Evolutionary conservation across 345 rosid species (phyloP).

Genomic region (Rhodamnia argentea): DNA sequence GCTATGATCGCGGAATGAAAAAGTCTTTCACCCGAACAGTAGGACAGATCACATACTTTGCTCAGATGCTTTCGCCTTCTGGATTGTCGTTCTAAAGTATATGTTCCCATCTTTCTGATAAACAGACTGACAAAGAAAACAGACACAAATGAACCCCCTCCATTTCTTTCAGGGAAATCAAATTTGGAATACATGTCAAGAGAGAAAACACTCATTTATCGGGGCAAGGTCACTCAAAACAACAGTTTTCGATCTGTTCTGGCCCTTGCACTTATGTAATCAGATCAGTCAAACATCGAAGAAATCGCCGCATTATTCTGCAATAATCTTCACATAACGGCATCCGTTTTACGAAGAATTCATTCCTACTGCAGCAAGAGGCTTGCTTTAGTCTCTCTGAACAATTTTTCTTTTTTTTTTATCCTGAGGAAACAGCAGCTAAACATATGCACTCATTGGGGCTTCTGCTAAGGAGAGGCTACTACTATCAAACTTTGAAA

Average conservation of each 20-base stretch:
- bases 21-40: background rate
- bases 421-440: background rate
- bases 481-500: no score
- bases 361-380: background rate
- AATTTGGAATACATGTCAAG: background rate
- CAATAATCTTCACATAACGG: background rate
- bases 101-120: conserved; percentile 39
- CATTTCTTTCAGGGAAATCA: background rate
- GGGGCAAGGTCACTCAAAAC: background rate
- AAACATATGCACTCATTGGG: background rate
- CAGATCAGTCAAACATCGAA: background rate
- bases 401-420: background rate
- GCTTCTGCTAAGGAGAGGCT: no score
- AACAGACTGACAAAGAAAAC: conserved; percentile 21
- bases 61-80: conserved; percentile 31
- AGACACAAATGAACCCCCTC: background rate
- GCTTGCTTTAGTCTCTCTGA: background rate
- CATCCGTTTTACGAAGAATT: background rate
- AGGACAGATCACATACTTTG: conserved; percentile 26
- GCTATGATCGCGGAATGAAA: background rate
- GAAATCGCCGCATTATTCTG: background rate
- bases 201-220: background rate
- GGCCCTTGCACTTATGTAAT: background rate
- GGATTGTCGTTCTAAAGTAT: conserved; percentile 29
- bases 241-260: background rate